Conservation (phyloP, 1,284 basidiomycete species). For the Coniferiporia sulphurascens region DNA sequence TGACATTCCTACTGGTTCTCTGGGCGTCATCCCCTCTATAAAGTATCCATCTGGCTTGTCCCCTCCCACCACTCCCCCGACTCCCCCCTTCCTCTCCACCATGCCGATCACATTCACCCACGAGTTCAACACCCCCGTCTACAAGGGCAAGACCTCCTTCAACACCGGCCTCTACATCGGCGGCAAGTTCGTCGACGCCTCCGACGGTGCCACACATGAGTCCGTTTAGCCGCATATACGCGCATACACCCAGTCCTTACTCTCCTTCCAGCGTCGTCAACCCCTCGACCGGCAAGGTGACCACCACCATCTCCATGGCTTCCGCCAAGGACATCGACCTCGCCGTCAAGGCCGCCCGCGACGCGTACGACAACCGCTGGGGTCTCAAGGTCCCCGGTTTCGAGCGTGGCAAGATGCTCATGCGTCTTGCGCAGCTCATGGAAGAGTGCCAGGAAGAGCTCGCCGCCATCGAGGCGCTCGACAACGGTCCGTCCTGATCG, state of each 20-base stretch:
- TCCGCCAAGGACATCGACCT: constrained; percentile 67
- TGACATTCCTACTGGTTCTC: neutral
- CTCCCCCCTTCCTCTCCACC: neutral
- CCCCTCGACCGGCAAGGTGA: constrained; percentile 62
- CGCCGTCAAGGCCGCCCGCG: constrained; percentile 74
- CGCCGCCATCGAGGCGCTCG: constrained; percentile 75
- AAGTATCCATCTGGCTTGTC: neutral
- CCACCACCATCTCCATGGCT: constrained; percentile 66
- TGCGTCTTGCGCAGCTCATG: constrained; percentile 73
- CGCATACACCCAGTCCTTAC: too few species aligned
- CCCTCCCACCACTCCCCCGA: neutral
- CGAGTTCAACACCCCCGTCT: constrained; percentile 60
- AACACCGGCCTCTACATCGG: constrained; percentile 60
- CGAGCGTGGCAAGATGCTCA: constrained; percentile 59
- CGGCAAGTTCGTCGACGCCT: constrained; percentile 74
- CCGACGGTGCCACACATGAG: constrained; percentile 60
- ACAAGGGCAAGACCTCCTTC: constrained; percentile 53
- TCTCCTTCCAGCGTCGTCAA: neutral
- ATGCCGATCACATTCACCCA: constrained; percentile 41
- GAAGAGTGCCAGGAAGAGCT: constrained; percentile 69
- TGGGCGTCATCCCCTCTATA: neutral
- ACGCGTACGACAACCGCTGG: constrained; percentile 74
- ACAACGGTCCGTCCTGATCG: constrained; percentile 46
- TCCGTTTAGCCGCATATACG: neutral
- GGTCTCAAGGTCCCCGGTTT: constrained; percentile 61